Conservation (phyloP, 2,329 filamentous ascomycete species). For the Colletotrichum sp. region DNA sequence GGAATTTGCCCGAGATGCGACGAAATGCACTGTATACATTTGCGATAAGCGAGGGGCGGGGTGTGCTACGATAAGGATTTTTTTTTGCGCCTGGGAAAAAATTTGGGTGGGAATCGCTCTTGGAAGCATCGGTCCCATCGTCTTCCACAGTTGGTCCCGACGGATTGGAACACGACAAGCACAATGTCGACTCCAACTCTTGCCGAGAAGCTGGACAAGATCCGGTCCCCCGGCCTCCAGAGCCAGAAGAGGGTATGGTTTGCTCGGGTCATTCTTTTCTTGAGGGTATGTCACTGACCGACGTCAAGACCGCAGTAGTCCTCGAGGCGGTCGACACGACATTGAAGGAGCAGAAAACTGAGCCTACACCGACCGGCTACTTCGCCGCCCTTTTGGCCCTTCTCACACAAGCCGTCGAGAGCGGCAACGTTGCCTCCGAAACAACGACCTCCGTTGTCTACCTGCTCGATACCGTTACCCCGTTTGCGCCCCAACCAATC, state of each 20-base stretch:
- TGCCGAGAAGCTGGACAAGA: slow-evolving; percentile 94
- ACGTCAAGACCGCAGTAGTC: slow-evolving; percentile 76
- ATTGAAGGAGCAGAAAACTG: slow-evolving; percentile 84
- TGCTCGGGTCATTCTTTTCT: slow-evolving; percentile 9
- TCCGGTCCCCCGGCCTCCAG: slow-evolving; percentile 94
- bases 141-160: slow-evolving; percentile 18
- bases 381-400: slow-evolving; percentile 94
- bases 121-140: neutral
- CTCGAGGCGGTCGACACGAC: slow-evolving; percentile 93
- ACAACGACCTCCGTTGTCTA: slow-evolving; percentile 89
- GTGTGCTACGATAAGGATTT: slow-evolving; percentile 22
- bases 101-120: slow-evolving; percentile 8
- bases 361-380: slow-evolving; percentile 86
- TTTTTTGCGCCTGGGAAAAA: slow-evolving; percentile 20
- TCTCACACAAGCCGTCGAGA: slow-evolving; percentile 76
- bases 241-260: slow-evolving; percentile 87
- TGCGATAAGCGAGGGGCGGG: slow-evolving; percentile 12
- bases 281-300: neutral
- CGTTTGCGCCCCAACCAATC: slow-evolving; percentile 82
- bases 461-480: slow-evolving; percentile 90
- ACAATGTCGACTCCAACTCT: slow-evolving; percentile 61
- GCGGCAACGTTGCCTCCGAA: slow-evolving; percentile 77
- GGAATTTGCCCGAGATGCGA: neutral
- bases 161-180: slow-evolving; percentile 23
- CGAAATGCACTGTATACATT: neutral